Evolutionary conservation across 225 moss, liverwort and hornwort species (phyloP).

Genomic region (Physcomitrium patens): DNA sequence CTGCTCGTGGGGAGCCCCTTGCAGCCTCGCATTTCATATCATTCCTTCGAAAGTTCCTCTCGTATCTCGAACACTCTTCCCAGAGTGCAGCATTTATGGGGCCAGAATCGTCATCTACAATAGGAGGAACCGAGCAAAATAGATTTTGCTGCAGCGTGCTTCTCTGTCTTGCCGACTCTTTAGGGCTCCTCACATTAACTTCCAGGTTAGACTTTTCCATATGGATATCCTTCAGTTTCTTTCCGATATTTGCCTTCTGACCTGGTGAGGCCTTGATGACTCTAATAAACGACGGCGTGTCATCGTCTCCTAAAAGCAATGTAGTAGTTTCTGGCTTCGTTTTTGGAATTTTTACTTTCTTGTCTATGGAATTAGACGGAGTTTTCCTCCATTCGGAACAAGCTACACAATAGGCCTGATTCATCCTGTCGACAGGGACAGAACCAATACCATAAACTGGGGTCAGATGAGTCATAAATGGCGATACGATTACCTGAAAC

Average conservation of each 20-base stretch:
- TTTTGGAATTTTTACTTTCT: neutral
- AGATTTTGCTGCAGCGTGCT: constrained; percentile 46
- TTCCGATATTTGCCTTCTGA: constrained; percentile 19
- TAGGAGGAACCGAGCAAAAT: constrained; percentile 42
- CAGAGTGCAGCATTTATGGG: constrained; percentile 52
- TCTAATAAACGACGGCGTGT: constrained; percentile 16
- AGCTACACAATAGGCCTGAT: constrained; percentile 50
- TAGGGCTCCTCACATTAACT: no score
- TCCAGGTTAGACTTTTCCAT: no score
- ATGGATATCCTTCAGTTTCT: constrained; percentile 24
- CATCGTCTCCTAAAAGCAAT: neutral
- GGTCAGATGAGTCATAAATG: neutral
- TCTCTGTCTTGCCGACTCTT: constrained; percentile 26
- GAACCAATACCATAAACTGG: neutral
- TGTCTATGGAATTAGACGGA: neutral
- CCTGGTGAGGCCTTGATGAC: constrained; percentile 35
- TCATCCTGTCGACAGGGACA: constrained; percentile 34
- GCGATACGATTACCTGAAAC: neutral
- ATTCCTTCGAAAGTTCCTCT: constrained; percentile 18
- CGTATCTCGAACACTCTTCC: constrained; percentile 38
- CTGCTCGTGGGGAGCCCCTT: constrained; percentile 76
- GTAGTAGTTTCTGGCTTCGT: neutral
- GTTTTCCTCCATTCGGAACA: constrained; percentile 43
- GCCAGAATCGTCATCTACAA: constrained; percentile 51
- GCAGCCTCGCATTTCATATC: constrained; percentile 44